phyloP scores from a whole-genome alignment of 2,329 filamentous ascomycete genomes.

The Sclerotinia borealis region DNA sequence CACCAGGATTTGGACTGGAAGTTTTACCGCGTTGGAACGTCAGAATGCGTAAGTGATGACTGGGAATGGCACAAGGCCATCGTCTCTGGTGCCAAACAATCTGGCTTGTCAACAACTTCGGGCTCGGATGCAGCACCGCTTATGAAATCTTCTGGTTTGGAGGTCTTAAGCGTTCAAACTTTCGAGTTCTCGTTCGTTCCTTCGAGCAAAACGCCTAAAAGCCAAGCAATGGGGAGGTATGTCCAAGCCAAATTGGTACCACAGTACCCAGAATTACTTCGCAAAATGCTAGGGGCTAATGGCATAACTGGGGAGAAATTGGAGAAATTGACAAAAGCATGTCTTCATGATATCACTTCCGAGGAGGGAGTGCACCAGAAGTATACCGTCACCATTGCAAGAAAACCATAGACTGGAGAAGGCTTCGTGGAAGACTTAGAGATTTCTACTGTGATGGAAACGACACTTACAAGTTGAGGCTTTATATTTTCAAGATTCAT shows the following conservation, averaged over 20 bases:
- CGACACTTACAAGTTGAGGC: not conserved
- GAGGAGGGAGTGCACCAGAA: conserved; percentile 8
- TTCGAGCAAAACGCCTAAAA: not conserved
- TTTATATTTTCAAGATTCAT: no score
- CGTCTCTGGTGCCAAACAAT: not conserved
- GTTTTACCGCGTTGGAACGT: conserved; percentile 7
- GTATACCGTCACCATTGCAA: conserved; percentile 10
- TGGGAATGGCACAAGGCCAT: conserved; percentile 7
- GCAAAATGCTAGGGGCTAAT: conserved; percentile 3
- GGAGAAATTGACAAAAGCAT: conserved; percentile 1
- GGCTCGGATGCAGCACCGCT: not conserved
- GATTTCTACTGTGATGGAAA: not conserved
- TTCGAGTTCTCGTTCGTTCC: conserved; percentile 10
- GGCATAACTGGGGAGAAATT: not conserved
- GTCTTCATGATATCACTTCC: conserved; percentile 5
- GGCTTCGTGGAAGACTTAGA: not conserved
- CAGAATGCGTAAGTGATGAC: not conserved
- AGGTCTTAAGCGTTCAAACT: not conserved
- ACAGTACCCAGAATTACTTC: conserved; percentile 3
- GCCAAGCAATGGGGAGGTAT: conserved; percentile 10
- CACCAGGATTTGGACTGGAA: conserved; percentile 13
- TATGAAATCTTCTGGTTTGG: not conserved
- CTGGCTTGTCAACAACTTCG: not conserved
- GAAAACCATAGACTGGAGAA: not conserved
- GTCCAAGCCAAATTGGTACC: conserved; percentile 10